Evolutionary conservation across 805 yeast genomes (phyloP).

Genomic region (Teunomyces aglyptinius): DNA sequence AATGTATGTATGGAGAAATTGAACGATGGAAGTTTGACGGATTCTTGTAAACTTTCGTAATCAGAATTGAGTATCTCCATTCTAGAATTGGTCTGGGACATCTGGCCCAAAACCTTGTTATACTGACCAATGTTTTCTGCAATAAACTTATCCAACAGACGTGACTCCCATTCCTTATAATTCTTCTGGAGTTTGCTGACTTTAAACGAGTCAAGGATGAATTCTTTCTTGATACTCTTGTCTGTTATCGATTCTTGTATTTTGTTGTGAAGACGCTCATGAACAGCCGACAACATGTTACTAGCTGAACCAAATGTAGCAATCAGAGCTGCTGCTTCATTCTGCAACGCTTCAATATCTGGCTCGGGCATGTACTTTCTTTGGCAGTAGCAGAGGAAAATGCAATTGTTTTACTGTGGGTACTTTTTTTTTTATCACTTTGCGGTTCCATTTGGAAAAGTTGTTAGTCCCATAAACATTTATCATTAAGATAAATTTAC

Average conservation of each 20-base stretch:
- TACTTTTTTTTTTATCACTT: background rate
- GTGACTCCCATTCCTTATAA: conserved; percentile 29
- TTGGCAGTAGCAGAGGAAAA: background rate
- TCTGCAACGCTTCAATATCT: background rate
- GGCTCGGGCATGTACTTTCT: background rate
- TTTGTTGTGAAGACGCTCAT: background rate
- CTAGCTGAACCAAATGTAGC: conserved; percentile 2
- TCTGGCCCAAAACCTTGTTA: conserved; percentile 29
- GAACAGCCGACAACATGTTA: background rate
- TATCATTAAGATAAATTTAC: too few relatives aligned
- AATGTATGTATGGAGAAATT: conserved; percentile 29
- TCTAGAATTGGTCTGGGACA: conserved; percentile 26
- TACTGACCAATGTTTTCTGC: conserved; percentile 24
- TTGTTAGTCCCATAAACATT: too few relatives aligned
- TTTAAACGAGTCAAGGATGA: conserved; percentile 34
- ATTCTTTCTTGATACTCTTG: conserved; percentile 12
- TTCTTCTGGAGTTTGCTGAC: conserved; percentile 30
- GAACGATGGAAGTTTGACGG: conserved; percentile 9
- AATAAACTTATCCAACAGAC: conserved; percentile 17
- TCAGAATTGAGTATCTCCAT: conserved; percentile 20
- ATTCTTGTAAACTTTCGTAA: conserved; percentile 21
- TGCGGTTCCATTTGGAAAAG: background rate
- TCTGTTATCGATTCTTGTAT: background rate
- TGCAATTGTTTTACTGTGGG: too few relatives aligned
- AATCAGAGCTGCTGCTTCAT: background rate